Conservation (phyloP, 2,329 filamentous ascomycete genomes). For the Botryotinia globosa region DNA sequence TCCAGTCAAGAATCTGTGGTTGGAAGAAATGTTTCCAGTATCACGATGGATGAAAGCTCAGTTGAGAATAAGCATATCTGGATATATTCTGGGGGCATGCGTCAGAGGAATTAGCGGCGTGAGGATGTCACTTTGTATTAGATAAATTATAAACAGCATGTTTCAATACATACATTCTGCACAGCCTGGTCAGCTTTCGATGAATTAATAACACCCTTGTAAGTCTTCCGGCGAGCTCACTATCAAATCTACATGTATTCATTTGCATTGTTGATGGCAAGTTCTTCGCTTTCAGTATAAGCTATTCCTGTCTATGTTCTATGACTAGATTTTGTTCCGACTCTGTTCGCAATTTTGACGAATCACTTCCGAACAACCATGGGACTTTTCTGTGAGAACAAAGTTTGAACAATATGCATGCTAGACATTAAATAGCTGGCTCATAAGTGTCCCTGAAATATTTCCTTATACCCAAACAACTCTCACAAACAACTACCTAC, state of each 20-base stretch:
- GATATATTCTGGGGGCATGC: neutral
- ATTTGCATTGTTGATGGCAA: neutral
- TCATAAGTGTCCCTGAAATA: neutral
- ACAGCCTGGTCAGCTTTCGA: neutral
- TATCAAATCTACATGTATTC: too few species aligned
- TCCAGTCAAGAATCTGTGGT: neutral
- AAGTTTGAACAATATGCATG: neutral
- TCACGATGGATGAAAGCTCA: neutral
- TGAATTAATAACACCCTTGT: neutral
- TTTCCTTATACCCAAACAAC: neutral
- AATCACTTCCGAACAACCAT: neutral
- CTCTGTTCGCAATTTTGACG: neutral
- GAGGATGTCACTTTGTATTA: accelerated
- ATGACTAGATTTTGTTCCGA: neutral
- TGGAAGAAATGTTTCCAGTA: neutral
- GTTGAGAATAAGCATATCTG: neutral
- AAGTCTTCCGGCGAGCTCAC: neutral
- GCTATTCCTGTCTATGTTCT: neutral
- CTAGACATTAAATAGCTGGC: neutral
- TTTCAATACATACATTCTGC: neutral
- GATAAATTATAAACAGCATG: neutral
- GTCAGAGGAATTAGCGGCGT: neutral
- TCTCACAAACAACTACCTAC: neutral
- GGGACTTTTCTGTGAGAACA: neutral
- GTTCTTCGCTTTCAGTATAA: neutral